A percentile compares a stretch with the other conserved stretches of the same genome.
Evolutionary conservation across 2,329 filamentous ascomycete species (phyloP).

Genomic region (Cordyceps cateniannulata): DNA sequence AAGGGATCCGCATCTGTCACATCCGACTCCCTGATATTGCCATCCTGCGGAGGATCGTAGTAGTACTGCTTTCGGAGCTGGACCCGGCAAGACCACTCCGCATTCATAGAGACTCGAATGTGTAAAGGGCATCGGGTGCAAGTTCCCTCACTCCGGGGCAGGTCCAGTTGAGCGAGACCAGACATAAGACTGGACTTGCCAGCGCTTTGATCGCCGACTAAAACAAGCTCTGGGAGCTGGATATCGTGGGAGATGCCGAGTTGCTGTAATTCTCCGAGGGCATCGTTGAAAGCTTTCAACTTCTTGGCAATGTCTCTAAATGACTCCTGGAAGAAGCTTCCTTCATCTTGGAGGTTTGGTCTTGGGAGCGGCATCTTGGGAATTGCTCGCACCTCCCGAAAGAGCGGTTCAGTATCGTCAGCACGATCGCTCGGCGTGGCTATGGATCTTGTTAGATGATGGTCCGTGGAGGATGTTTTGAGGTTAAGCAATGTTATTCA

Average conservation of each 20-base stretch:
- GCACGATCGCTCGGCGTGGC: slow-evolving; percentile 31
- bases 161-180: slow-evolving; percentile 60
- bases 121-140: slow-evolving; percentile 79
- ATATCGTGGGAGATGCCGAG: slow-evolving; percentile 67
- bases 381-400: slow-evolving; percentile 31
- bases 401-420: slow-evolving; percentile 29
- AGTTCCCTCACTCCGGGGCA: slow-evolving; percentile 63
- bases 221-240: slow-evolving; percentile 69
- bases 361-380: slow-evolving; percentile 17
- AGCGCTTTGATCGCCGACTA: slow-evolving; percentile 78
- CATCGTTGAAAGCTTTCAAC: slow-evolving; percentile 58
- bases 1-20: slow-evolving; percentile 49
- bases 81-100: slow-evolving; percentile 62
- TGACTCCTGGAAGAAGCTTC: slow-evolving; percentile 36
- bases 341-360: slow-evolving; percentile 24
- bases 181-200: slow-evolving; percentile 70
- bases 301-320: slow-evolving; percentile 53
- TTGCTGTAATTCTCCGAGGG: slow-evolving; percentile 60
- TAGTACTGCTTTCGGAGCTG: slow-evolving; percentile 59
- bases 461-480: not conserved
- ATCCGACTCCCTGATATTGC: slow-evolving; percentile 36
- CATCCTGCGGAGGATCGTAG: slow-evolving; percentile 38
- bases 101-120: slow-evolving; percentile 58
- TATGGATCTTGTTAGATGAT: slow-evolving; percentile 12
- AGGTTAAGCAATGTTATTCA: not conserved